Evolutionary conservation across 2,329 filamentous ascomycete species (phyloP).

Genomic region (Lasiodiplodia hormozganensis): DNA sequence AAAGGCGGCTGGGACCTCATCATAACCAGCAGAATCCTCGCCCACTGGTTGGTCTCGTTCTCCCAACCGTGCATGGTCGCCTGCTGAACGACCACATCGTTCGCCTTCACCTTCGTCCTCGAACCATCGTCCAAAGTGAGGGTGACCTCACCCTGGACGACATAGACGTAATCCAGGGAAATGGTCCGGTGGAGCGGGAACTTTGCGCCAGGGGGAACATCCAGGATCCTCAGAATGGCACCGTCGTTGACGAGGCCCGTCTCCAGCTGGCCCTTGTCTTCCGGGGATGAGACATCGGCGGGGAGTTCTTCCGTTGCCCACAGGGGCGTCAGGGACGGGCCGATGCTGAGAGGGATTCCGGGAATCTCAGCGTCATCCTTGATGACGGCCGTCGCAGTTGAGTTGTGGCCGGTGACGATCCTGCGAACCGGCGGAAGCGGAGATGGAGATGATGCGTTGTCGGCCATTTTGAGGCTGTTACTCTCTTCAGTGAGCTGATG

Average conservation of each 20-base stretch:
- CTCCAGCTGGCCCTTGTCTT: background rate
- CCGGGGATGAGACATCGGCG: background rate
- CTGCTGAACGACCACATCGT: conserved; percentile 14
- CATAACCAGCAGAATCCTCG: background rate
- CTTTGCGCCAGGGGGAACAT: background rate
- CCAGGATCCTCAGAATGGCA: background rate
- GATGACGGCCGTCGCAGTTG: background rate
- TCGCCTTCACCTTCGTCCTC: conserved; percentile 10
- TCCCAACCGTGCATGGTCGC: conserved; percentile 18
- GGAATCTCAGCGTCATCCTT: background rate
- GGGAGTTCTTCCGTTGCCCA: conserved; percentile 10
- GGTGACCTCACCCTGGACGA: background rate
- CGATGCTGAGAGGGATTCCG: background rate
- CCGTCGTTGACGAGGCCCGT: background rate
- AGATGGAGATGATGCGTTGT: background rate
- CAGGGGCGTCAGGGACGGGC: background rate
- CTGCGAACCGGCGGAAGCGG: background rate
- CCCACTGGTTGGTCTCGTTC: conserved; percentile 11
- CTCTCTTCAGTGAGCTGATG: background rate
- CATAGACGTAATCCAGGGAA: conserved; percentile 5
- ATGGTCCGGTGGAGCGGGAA: background rate
- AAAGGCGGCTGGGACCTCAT: conserved; percentile 5
- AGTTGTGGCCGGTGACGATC: background rate
- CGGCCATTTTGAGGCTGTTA: background rate
- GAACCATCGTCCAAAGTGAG: conserved; percentile 10